Base-by-base conservation (phyloP, 1,284 basidiomycete species). In the Trametes pubescens region DNA sequence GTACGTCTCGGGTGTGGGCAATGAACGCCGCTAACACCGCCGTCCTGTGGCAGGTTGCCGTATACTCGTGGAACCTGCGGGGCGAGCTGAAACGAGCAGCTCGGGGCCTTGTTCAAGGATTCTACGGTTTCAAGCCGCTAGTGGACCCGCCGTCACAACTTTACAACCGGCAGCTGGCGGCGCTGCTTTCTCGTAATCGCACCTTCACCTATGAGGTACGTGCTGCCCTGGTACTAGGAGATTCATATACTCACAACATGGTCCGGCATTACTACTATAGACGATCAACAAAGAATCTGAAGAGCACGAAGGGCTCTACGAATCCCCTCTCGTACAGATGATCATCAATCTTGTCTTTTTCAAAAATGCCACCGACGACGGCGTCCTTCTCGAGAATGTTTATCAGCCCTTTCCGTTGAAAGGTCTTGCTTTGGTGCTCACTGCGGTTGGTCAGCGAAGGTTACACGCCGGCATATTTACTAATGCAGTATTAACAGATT, bases 371-470 rank as follows among this genome's bases (percentile, higher is more conserved):
- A 10, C 34, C 4, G 61, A 62, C 22, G 54, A 57, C 21, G 61
- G 61, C 16, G 24, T 62, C 21, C 22, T 44, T n/a, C 54, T 57
- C n/a, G 24, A 10, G 0, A 22, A 51, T 11, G 24, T 34, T 0
- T 62, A 62, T 21, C 4, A 37, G 2, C 61, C 61, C 13, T 62
- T 62, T 24, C 61, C 54, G 7, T 2, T 52, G 24, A n/a, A 13
- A 6, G 61, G 24, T 2, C 18, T 62, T 0, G 61, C 61, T 0
- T 47, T 62, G 1, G 34, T 62, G 24, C 43, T 62, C 4, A 47
- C 61, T 0, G 61, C 54, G 24, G 61, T 62, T 24, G 10, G 61
- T n/a, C n/a, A n/a, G n/a, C n/a, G n/a, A n/a, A n/a, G n/a, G n/a
- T n/a, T n/a, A n/a, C n/a, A n/a, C n/a, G n/a, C n/a, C n/a, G n/a